Evolutionary conservation across 2,329 filamentous ascomycete species (phyloP).

Genomic region (Diplodia mutila): DNA sequence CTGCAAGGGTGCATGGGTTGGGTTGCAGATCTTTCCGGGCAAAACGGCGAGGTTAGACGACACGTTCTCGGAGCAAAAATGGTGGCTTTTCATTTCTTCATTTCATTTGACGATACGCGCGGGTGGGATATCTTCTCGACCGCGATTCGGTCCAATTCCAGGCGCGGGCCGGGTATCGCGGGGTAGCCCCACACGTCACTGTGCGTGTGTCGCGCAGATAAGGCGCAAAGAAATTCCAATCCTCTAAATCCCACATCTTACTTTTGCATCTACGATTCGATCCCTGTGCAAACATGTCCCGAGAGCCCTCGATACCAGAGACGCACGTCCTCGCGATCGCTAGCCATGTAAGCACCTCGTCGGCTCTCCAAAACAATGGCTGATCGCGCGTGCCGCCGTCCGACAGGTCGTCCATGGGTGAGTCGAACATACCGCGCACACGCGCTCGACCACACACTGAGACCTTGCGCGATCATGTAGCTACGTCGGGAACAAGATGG

Average conservation of each 20-base stretch:
- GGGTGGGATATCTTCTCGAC: not conserved
- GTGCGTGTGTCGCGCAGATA: conserved; percentile 25
- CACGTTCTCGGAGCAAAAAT: conserved; percentile 20
- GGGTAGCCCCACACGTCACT: conserved; percentile 27
- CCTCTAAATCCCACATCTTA: not conserved
- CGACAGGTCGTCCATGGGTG: conserved; percentile 73
- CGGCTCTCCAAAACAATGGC: conserved; percentile 28
- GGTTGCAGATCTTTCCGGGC: conserved; percentile 1
- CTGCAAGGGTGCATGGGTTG: conserved; percentile 12
- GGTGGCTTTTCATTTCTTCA: conserved; percentile 7
- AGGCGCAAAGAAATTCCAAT: conserved; percentile 25
- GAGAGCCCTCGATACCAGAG: conserved; percentile 42
- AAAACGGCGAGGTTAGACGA: conserved; percentile 15
- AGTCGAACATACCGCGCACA: conserved; percentile 42
- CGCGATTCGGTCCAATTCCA: conserved; percentile 21
- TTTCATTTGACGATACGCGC: conserved; percentile 7
- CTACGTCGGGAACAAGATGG: conserved; percentile 98
- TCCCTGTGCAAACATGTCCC: conserved; percentile 33
- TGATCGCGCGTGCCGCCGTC: conserved; percentile 30
- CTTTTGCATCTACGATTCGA: conserved; percentile 50
- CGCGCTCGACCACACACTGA: conserved; percentile 31
- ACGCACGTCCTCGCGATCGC: conserved; percentile 82
- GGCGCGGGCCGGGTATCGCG: conserved; percentile 23
- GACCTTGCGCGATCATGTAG: conserved; percentile 51
- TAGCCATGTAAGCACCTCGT: conserved; percentile 74